A percentile compares a stretch with the other conserved stretches of the same genome.
Evolutionary conservation across 2,329 filamentous ascomycete genomes (phyloP).

Genomic region (Seiridium cupressi): DNA sequence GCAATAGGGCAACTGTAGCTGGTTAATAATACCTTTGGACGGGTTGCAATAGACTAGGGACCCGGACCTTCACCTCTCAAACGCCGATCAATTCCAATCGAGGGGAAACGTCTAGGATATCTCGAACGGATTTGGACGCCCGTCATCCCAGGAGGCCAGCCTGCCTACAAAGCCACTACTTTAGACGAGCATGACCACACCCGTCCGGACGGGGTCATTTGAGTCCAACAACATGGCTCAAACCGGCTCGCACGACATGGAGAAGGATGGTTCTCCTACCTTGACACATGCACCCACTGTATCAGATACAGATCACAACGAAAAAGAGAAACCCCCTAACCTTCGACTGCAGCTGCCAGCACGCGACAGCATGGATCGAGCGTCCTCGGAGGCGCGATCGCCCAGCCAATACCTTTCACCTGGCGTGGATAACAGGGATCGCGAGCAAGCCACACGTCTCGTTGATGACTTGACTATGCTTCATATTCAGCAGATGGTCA

Average conservation of each 20-base stretch:
- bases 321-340: background rate
- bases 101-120: background rate
- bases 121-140: background rate
- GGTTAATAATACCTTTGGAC: background rate
- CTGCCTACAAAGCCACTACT: background rate
- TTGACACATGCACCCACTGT: slow-evolving; percentile 19
- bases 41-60: too few relatives aligned
- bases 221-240: background rate
- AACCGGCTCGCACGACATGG: background rate
- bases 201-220: background rate
- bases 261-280: slow-evolving; percentile 17
- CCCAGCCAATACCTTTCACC: slow-evolving; percentile 16
- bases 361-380: slow-evolving; percentile 3
- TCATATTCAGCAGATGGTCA: slow-evolving; percentile 27
- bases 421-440: slow-evolving; percentile 11
- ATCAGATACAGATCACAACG: slow-evolving; percentile 17
- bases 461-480: slow-evolving; percentile 29
- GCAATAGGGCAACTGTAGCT: background rate
- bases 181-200: background rate
- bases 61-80: too few relatives aligned
- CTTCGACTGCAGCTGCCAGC: background rate
- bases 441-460: slow-evolving; percentile 24
- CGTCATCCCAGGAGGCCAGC: background rate
- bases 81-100: background rate
- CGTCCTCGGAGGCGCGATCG: background rate